A percentile compares a stretch with the other conserved stretches of the same genome.
phyloP scores from a whole-genome alignment of 352 stramenopile genomes.

The Blastocystis sp. region DNA sequence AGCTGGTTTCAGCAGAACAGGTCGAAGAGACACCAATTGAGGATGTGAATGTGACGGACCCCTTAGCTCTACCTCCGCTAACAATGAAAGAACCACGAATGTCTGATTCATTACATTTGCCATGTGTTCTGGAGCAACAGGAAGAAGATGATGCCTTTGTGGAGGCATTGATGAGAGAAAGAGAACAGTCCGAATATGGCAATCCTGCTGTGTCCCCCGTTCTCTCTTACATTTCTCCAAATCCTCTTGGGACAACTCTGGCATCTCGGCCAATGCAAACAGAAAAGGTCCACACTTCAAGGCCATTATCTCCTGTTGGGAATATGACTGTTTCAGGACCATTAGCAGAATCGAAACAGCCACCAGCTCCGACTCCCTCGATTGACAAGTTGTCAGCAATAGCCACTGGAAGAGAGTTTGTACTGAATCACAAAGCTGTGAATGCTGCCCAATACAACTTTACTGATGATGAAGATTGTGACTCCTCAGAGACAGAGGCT shows the following conservation, averaged over 20 bases:
- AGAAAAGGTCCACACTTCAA: not conserved
- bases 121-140: constrained; percentile 8
- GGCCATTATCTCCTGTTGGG: not conserved
- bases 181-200: not conserved
- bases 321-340: too few species aligned
- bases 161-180: not conserved
- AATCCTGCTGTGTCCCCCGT: not conserved
- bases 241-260: not conserved
- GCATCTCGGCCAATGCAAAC: not conserved
- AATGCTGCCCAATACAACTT: constrained; percentile 22
- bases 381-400: constrained; percentile 95
- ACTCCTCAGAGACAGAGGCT: not conserved
- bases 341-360: too few species aligned
- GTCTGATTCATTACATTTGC: not conserved
- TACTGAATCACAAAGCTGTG: constrained; percentile 74
- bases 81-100: not conserved
- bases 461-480: constrained; percentile 9
- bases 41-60: not conserved
- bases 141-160: constrained; percentile 22
- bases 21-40: constrained; percentile 15
- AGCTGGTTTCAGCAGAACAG: not conserved
- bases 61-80: not conserved
- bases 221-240: not conserved
- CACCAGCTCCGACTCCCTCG: too few species aligned
- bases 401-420: constrained; percentile 98